Evolutionary conservation across 2,329 filamentous ascomycete species (phyloP).

Genomic region (Aspergillus ochraceus): DNA sequence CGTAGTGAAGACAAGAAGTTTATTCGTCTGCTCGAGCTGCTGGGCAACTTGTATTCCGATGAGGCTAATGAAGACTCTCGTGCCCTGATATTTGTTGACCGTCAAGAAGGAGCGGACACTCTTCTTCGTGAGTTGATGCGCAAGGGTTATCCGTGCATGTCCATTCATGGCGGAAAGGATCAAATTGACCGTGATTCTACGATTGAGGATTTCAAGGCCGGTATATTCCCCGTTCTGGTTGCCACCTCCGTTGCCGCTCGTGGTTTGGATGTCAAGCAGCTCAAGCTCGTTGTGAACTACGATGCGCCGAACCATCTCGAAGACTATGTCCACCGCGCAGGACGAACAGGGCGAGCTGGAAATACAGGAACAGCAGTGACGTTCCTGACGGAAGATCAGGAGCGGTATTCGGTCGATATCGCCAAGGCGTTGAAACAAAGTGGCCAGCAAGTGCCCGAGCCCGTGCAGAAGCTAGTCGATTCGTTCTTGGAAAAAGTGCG

Average conservation of each 20-base stretch:
- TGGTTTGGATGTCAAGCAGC: constrained; percentile 91
- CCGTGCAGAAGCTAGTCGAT: constrained; percentile 60
- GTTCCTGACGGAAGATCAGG: constrained; percentile 87
- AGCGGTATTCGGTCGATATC: constrained; percentile 84
- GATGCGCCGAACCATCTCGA: constrained; percentile 92
- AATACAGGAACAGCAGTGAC: constrained; percentile 95
- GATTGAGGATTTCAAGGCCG: constrained; percentile 90
- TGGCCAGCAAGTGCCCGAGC: constrained; percentile 76
- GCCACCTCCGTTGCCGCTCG: constrained; percentile 94
- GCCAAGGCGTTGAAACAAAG: constrained; percentile 91
- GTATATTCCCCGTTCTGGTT: constrained; percentile 83
- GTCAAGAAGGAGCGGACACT: constrained; percentile 85
- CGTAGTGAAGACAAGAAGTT: constrained; percentile 82
- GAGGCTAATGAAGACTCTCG: constrained; percentile 85
- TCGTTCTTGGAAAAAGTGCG: constrained; percentile 88
- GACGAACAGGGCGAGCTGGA: constrained; percentile 89
- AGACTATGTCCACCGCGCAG: constrained; percentile 93
- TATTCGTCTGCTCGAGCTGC: constrained; percentile 74
- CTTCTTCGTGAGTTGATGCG: constrained; percentile 74
- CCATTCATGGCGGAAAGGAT: constrained; percentile 90
- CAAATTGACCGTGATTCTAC: constrained; percentile 91
- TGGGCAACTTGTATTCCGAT: constrained; percentile 74
- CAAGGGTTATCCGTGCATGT: constrained; percentile 88
- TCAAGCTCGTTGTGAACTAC: constrained; percentile 95
- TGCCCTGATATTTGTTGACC: constrained; percentile 86